Base-by-base conservation (phyloP, 257 asterid species). In the Scutellaria minor region DNA sequence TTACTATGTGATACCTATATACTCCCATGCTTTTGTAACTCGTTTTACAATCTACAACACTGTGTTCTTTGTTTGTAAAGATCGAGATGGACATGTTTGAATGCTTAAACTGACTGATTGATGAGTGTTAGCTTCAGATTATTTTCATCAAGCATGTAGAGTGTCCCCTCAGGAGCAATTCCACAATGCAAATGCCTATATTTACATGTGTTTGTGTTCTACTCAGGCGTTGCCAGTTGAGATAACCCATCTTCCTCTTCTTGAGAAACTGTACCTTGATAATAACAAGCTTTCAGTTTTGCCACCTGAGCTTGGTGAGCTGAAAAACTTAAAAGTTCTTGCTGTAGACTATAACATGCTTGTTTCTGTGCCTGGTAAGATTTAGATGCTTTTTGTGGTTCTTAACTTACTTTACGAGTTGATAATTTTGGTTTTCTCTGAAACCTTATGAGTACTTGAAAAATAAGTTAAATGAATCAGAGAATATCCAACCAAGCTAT, bases 271-370 rank as follows among this genome's bases (percentile, higher is more conserved):
- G 48, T 95, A 90, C 80, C 96, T 95, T 72, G 97, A 95, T 77
- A 87, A 87, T 78, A 95, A 95, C 85, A 92, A 79, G 91, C 87
- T 95, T 45, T 79, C 95, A 58, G 85, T 77, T 80, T 84, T 95
- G 92, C 99, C 99, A 52, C 85, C 99, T 78, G 97, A 95, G 87
- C 88, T 95, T 78, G 99, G 98, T 62, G 91, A 82, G 75, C 87
- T 92, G 78, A 92, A 89, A 83, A 83, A 80, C 72, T 81, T 95
- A 85, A 90, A 92, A 89, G 98, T 92, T 83, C 96, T 95, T 75
- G 93, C 95, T 2, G 94, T 83, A 53, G 99, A 95, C 88, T 81
- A 82, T 83, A 95, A 95, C 88, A 75, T 86, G 88, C 89, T 95
- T 59, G 82, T 85, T 74, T 87, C 98, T 27, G 94, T 95, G 63